phyloP scores from a whole-genome alignment of 2,329 filamentous ascomycete genomes.

The Fusarium sp. region DNA sequence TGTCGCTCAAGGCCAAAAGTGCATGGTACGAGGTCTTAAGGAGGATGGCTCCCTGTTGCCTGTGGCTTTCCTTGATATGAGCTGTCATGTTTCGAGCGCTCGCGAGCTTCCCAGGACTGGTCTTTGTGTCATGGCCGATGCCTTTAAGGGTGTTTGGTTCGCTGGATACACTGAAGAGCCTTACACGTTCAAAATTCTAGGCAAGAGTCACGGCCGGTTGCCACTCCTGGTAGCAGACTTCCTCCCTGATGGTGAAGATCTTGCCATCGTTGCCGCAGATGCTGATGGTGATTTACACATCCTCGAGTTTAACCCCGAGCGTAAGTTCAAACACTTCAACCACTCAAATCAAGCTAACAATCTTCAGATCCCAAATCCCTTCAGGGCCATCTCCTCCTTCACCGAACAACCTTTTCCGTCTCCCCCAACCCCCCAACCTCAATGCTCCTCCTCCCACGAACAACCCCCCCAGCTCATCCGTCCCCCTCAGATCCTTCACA shows the following conservation, averaged over 20 bases:
- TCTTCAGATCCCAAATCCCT: slow-evolving; percentile 87
- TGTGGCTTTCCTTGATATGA: slow-evolving; percentile 98
- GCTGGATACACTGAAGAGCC: slow-evolving; percentile 97
- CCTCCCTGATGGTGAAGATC: slow-evolving; percentile 83
- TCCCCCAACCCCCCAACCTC: slow-evolving; percentile 81
- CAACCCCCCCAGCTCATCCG: slow-evolving; percentile 58
- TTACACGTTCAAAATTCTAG: slow-evolving; percentile 93
- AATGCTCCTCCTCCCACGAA: slow-evolving; percentile 81
- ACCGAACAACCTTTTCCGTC: slow-evolving; percentile 88
- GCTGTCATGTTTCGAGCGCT: slow-evolving; percentile 88
- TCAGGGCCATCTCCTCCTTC: slow-evolving; percentile 87
- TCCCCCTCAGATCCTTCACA: slow-evolving; percentile 49
- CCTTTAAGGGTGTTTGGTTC: slow-evolving; percentile 95
- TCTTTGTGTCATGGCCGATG: slow-evolving; percentile 88
- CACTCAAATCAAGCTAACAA: slow-evolving; percentile 37
- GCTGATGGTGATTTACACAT: slow-evolving; percentile 88
- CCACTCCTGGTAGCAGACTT: slow-evolving; percentile 88
- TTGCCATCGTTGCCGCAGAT: slow-evolving; percentile 87
- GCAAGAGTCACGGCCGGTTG: slow-evolving; percentile 83
- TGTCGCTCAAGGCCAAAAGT: slow-evolving; percentile 94
- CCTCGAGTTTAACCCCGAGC: slow-evolving; percentile 93
- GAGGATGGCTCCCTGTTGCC: slow-evolving; percentile 93
- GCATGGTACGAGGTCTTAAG: slow-evolving; percentile 95
- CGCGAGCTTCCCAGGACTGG: slow-evolving; percentile 87
- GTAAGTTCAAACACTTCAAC: slow-evolving; percentile 63